Evolutionary conservation across 2,329 filamentous ascomycete species (phyloP), one percentile per base, ranked within the genome.

Genomic region (Ascochyta fabae): DNA sequence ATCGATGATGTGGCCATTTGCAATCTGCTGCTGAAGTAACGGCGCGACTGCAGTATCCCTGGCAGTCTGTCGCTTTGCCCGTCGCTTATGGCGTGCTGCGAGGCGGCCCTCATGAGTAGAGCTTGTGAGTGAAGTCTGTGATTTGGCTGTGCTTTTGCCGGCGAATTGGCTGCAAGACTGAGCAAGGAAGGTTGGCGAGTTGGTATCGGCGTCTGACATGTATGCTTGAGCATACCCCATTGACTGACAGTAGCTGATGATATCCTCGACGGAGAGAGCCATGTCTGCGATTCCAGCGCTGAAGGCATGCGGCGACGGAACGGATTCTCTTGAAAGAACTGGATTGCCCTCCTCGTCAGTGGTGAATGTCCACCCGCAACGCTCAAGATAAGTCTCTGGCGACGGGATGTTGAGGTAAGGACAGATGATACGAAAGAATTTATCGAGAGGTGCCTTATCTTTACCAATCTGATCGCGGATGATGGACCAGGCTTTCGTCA

Each of bases 401-500:
- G 75, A 65, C 44, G 81, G 68, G 49, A 85, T 74, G 23, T 77
- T 76, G 68, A 85, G 80, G 48, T 78, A 69, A 40, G 78, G 77
- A 53, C 78, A 79, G 42, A 76, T 77, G 55, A 81, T 60, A 15
- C 61, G 58, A 41, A 85, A 74, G 69, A 83, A 85, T 9, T 74
- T 67, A 43, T 80, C 75, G 34, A 85, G 73, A 40, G 79, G 74
- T 23, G 81, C 77, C 29, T 78, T 73, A 22, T 74, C 69, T 59
- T 80, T 79, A 63, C 81, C 80, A 48, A 80, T 67, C 40, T 79
- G 73, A 62, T 84, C 82, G 43, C 83, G 79, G 43, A 84, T 75
- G 56, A 79, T 77, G 29, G 83, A 85, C 75, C 83, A 86, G 16
- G 82, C 80, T 65, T 83, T 83, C 43, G 82, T 80, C 53, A 85